Evolutionary conservation across 2,329 filamentous ascomycete genomes (phyloP), one percentile per base, ranked within the genome.

Genomic region (Volutella citrinella): DNA sequence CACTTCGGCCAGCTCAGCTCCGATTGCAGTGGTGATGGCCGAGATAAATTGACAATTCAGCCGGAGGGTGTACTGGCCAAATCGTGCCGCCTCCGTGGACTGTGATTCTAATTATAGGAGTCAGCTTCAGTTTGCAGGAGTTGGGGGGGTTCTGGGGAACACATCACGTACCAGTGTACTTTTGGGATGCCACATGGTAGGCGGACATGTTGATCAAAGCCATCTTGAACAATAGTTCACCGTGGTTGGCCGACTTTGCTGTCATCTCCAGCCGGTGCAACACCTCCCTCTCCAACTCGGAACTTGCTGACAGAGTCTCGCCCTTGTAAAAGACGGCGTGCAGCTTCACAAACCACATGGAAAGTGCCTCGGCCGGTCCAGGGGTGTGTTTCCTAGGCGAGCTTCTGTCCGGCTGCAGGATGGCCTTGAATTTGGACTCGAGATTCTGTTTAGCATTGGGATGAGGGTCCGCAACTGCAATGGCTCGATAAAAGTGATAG

Each of bases 401-500:
- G 46, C 55, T 38, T 55, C 51, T 52, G 21, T 52, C 49, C 17
- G 64, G 54, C 36, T 63, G 63, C 26, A 66, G 58, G n/a, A 76
- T 62, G 10, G 70, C 62, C 45, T 70, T 76, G 56, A 95, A 90
- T 56, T 93, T 87, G 34, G 82, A 71, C 51, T 87, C 82, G 30
- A 98, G 70, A 53, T 97, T 97, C 13, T 70, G 66, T 37, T 75
- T 71, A 4, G 88, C 89, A 27, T 82, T 76, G 1, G 84, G 82
- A 54, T 93, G 82, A 5, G 89, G 87, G 24, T 82, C 71, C 32
- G 80, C 72, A 19, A 87, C 82, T 8, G 82, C 81, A 48, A 93
- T 74, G 12, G 90, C 83, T 43, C 90, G 82, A 56, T 95, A 93
- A 24, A 97, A 78, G 59, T 95, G 82, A 61, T 96, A 97, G 19